These are phyloP conservation scores for Rhododendron ovatum DNA, from an alignment of 148 eudicot species.

Conservation along the genomic window DNA sequence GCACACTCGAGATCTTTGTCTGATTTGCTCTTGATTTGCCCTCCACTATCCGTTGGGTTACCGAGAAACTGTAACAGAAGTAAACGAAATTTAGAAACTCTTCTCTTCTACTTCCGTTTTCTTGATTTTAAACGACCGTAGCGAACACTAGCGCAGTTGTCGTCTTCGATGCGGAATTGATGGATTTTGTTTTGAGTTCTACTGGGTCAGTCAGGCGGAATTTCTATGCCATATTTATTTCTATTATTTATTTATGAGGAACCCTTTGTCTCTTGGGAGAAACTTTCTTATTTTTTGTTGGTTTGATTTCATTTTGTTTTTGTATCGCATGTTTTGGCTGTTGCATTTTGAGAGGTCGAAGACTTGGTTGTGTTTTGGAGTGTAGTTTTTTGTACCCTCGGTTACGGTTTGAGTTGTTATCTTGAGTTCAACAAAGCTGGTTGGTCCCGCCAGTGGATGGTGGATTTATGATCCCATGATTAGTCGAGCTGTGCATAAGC, in stretches of 20 bases:
- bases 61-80: neutral
- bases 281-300: neutral
- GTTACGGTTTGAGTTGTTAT: neutral
- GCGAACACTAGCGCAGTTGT: neutral
- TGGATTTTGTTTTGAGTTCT: neutral
- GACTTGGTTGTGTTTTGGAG: neutral
- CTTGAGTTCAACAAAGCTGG: neutral
- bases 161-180: neutral
- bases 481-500: too few species aligned
- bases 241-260: neutral
- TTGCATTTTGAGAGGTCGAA: neutral
- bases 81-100: neutral
- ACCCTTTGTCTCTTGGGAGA: neutral
- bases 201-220: neutral
- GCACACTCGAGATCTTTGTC: neutral
- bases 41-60: neutral
- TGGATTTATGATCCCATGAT: too few species aligned
- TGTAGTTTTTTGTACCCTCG: neutral
- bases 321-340: neutral
- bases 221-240: neutral
- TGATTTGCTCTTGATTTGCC: neutral
- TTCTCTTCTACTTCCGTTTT: neutral
- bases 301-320: neutral
- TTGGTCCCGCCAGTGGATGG: neutral
- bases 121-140: neutral